These are phyloP conservation scores for Xylaria hypoxylon DNA, from an alignment of 2,329 filamentous ascomycete species.

Conservation along the genomic window DNA sequence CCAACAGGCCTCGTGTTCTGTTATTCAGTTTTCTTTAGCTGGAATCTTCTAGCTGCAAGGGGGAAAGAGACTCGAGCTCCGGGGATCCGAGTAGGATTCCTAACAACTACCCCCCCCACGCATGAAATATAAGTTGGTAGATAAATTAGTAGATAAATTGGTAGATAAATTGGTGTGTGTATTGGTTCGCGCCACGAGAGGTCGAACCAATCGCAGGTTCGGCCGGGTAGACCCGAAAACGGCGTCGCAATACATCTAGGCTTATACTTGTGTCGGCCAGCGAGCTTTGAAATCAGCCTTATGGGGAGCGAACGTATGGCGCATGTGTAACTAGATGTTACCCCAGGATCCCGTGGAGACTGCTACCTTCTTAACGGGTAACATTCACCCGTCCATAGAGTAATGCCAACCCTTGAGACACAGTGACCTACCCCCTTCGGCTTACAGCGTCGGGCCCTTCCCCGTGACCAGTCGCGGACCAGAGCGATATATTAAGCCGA, in stretches of 20 bases:
- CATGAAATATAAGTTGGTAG: conserved; percentile 14
- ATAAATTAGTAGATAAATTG: too few relatives aligned
- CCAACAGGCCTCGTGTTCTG: neutral
- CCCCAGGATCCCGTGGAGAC: conserved; percentile 6
- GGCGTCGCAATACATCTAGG: conserved; percentile 1
- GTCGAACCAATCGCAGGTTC: conserved; percentile 5
- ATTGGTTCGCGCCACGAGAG: neutral
- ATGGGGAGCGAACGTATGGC: neutral
- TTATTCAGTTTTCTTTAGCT: neutral
- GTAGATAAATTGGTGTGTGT: conserved; percentile 1
- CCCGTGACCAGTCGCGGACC: conserved; percentile 22
- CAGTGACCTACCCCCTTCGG: conserved; percentile 10
- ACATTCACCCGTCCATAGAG: neutral
- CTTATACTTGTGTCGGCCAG: neutral
- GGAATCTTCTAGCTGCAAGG: neutral
- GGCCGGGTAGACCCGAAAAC: conserved; percentile 23
- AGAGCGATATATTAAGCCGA: conserved; percentile 33
- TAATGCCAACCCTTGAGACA: conserved; percentile 7
- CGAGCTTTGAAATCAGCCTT: conserved; percentile 17
- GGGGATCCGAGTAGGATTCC: conserved; percentile 1
- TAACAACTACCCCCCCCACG: neutral
- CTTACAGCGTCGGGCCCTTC: conserved; percentile 19
- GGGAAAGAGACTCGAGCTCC: neutral
- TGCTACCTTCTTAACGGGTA: conserved; percentile 6
- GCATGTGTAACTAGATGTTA: conserved; percentile 3